Evolutionary conservation across 139 green algal genomes (phyloP), one percentile per base, ranked within the genome.

Genomic region (Tetradesmus lagerheimii): DNA sequence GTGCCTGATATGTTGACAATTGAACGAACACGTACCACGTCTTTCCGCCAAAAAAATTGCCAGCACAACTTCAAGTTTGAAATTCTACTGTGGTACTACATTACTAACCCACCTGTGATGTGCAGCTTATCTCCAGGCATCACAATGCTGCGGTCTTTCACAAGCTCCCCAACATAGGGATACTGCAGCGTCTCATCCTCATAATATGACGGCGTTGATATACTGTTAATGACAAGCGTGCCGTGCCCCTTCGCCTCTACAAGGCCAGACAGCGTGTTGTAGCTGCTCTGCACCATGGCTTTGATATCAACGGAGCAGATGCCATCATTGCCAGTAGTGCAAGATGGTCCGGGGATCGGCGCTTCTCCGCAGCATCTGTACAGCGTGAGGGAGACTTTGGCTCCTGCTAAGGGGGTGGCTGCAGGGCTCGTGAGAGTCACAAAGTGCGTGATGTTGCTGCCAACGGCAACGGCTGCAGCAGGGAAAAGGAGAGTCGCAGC

Each of bases 91-190:
- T n/a, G n/a, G n/a, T n/a, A n/a, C n/a, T n/a, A n/a, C n/a, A n/a
- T n/a, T n/a, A n/a, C n/a, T n/a, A 67, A 8, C 35, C 80, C 11
- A 87, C 87, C 90, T n/a, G 82, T 88, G 20, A 93, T 62, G 85
- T 93, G 88, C 66, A 93, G 74, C 29, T 83, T 93, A 35, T 95
- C 92, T 0, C 91, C 91, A 34, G 91, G 89, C 34, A 71, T 47
- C 0, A 91, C 77, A 41, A 93, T 71, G 34, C 62, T 47, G 2
- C 93, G 89, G 80, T 95, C 93, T 18, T 92, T 71, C 71, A 93
- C 82, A 38, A 94, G 64, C 23, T 45, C 50, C 34, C 23, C 91
- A 16, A 53, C 35, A 50, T 66, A 93, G 0, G 71, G 71, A 20
- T 79, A 41, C 31, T 79, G n/a, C 71, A 79, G 71, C 31, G 71